These are phyloP conservation scores for Eutypa lata DNA, from an alignment of 2,329 filamentous ascomycete genomes.

Conservation along the genomic window DNA sequence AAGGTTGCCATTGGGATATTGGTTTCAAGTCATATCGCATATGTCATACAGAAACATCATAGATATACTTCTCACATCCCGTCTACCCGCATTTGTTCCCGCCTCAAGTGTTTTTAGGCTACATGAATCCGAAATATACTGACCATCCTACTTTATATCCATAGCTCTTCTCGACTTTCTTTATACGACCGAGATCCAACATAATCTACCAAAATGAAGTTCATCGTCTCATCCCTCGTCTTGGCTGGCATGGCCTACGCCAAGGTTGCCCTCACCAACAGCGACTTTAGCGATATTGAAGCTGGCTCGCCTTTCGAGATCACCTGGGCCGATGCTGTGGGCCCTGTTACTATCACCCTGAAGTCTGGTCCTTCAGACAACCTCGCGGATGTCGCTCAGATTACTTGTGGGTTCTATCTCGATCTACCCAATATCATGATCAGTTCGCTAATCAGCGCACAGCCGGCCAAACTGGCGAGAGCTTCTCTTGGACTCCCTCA, in stretches of 20 bases:
- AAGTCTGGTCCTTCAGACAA: constrained; percentile 34
- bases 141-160: background rate
- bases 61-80: background rate
- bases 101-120: background rate
- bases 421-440: background rate
- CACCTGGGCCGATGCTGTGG: constrained; percentile 38
- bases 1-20: background rate
- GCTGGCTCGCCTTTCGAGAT: constrained; percentile 41
- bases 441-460: constrained; percentile 7
- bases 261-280: constrained; percentile 32
- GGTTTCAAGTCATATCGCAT: background rate
- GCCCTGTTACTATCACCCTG: constrained; percentile 40
- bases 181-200: constrained; percentile 13
- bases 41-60: background rate
- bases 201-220: constrained; percentile 31
- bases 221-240: constrained; percentile 20
- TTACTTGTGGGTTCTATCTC: constrained; percentile 33
- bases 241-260: constrained; percentile 30
- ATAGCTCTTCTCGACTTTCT: constrained; percentile 16
- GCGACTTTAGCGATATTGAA: constrained; percentile 28
- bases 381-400: constrained; percentile 32
- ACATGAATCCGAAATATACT: background rate
- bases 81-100: background rate
- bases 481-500: constrained; percentile 37
- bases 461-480: constrained; percentile 33